phyloP scores from a whole-genome alignment of 805 yeast genomes.

The Candida wancherniae region DNA sequence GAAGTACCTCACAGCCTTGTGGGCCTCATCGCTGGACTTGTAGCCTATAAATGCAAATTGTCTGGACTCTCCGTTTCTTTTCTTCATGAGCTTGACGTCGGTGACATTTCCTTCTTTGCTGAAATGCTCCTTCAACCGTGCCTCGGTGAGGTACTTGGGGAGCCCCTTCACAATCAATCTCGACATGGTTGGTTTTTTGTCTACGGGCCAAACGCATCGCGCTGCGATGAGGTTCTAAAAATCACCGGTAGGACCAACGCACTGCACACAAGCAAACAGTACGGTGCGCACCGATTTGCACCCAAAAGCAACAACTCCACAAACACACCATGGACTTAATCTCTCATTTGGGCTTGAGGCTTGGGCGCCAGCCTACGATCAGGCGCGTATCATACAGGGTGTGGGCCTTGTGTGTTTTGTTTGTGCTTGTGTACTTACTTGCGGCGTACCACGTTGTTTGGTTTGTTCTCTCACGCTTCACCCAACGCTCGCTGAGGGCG shows the following conservation, averaged over 20 bases:
- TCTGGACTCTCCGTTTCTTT: constrained; percentile 80
- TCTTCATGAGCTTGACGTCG: constrained; percentile 81
- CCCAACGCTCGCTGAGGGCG: constrained; percentile 7
- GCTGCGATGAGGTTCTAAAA: constrained; percentile 10
- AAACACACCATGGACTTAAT: constrained; percentile 24
- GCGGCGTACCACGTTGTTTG: constrained; percentile 21
- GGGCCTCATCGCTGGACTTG: constrained; percentile 69
- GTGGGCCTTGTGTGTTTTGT: constrained; percentile 18
- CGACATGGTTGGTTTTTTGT: constrained; percentile 46
- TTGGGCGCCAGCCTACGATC: constrained; percentile 14
- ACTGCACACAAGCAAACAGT: not conserved
- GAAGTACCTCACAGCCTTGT: constrained; percentile 68
- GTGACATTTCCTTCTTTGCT: constrained; percentile 61
- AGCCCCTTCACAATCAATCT: constrained; percentile 89
- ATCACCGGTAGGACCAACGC: not conserved
- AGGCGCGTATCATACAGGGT: constrained; percentile 5
- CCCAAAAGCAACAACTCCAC: constrained; percentile 1
- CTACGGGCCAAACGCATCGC: not conserved
- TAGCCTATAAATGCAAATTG: constrained; percentile 92
- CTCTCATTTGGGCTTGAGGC: constrained; percentile 27
- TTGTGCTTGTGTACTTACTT: constrained; percentile 14
- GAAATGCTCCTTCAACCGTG: constrained; percentile 64
- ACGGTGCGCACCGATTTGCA: constrained; percentile 1
- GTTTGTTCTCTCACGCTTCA: constrained; percentile 10
- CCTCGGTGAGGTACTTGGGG: constrained; percentile 75